phyloP scores from a whole-genome alignment of 345 rosid species.

The Streptanthus diversifolius region DNA sequence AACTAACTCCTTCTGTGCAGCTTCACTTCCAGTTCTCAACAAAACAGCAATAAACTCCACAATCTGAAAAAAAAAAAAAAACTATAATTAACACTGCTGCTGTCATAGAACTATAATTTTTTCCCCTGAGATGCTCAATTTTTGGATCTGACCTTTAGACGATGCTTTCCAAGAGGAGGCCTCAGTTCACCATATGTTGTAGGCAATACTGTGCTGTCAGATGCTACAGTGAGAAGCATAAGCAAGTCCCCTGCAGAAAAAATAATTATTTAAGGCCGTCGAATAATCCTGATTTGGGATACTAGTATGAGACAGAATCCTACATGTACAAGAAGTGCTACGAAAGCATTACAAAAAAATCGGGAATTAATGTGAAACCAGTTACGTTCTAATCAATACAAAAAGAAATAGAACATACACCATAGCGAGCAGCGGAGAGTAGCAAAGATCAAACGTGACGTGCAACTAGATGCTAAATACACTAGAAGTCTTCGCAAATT shows the following conservation, averaged over 20 bases:
- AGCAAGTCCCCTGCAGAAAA: constrained; percentile 67
- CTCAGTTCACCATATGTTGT: constrained; percentile 92
- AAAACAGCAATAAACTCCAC: constrained; percentile 96
- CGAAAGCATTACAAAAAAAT: neutral
- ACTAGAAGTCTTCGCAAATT: neutral
- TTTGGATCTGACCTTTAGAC: constrained; percentile 66
- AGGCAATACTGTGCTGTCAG: constrained; percentile 78
- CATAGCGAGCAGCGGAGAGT: neutral
- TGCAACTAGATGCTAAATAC: neutral
- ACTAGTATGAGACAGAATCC: neutral
- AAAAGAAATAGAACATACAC: neutral
- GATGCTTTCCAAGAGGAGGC: constrained; percentile 98
- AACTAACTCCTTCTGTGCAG: constrained; percentile 76
- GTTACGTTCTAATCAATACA: neutral
- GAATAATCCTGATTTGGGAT: constrained; percentile 9
- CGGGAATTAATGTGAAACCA: neutral
- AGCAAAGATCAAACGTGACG: neutral
- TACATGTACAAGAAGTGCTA: neutral
- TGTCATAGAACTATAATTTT: neutral
- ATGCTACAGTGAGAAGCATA: constrained; percentile 60
- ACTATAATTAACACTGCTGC: neutral
- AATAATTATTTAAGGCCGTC: constrained; percentile 11
- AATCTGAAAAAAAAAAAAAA: constrained; percentile 47
- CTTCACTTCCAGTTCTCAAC: constrained; percentile 72
- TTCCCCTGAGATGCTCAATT: neutral